These are phyloP conservation scores for Uncinocarpus reesii DNA, from an alignment of 2,329 filamentous ascomycete species.

Conservation along the genomic window DNA sequence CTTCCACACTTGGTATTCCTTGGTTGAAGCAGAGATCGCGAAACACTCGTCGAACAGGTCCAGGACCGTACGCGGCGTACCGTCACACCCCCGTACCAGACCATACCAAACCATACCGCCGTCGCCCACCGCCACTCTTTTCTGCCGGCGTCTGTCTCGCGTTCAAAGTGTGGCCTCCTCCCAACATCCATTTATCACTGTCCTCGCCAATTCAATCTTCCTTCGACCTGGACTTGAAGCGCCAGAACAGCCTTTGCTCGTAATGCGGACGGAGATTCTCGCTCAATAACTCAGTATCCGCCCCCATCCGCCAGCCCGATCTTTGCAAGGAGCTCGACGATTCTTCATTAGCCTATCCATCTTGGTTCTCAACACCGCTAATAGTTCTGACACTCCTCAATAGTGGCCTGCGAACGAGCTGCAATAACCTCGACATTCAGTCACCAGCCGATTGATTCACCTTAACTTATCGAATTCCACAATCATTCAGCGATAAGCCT, in stretches of 20 bases:
- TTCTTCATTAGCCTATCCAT: neutral
- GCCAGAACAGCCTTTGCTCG: neutral
- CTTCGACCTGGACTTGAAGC: neutral
- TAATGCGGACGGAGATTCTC: neutral
- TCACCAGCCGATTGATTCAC: neutral
- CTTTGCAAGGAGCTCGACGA: conserved; percentile 6
- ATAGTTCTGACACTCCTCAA: conserved; percentile 1
- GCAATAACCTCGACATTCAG: neutral
- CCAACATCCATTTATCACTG: neutral
- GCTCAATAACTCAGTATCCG: neutral
- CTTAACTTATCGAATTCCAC: neutral
- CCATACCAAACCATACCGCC: conserved; percentile 11
- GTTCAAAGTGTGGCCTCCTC: neutral
- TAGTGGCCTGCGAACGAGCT: conserved; percentile 2
- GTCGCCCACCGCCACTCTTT: conserved; percentile 20
- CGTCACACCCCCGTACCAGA: neutral
- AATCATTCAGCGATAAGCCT: neutral
- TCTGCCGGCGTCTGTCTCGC: conserved; percentile 3
- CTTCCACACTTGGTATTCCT: too few species aligned
- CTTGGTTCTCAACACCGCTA: neutral
- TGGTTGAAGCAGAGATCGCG: too few species aligned
- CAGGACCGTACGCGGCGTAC: neutral
- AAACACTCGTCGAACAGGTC: conserved; percentile 1
- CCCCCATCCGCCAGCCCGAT: too few species aligned
- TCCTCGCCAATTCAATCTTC: conserved; percentile 1